Evolutionary conservation across 345 rosid genomes (phyloP).

Genomic region (Gossypium ekmanianum): DNA sequence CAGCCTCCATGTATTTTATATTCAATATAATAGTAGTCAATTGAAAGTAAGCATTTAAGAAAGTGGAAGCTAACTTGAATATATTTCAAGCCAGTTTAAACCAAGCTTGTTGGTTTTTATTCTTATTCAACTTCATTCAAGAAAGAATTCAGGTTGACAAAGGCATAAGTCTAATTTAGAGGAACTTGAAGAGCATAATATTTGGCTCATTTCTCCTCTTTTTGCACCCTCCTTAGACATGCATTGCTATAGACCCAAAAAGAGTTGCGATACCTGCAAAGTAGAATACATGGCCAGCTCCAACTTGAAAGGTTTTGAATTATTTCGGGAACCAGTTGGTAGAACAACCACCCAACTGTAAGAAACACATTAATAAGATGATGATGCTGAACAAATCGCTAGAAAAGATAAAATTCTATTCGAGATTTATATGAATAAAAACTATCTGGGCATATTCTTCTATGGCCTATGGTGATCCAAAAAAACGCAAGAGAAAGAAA

Average conservation of each 20-base stretch:
- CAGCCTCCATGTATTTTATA: not conserved
- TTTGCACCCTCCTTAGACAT: not conserved
- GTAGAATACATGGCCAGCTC: constrained; percentile 79
- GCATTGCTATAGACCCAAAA: not conserved
- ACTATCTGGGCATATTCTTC: not conserved
- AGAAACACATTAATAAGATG: constrained; percentile 9
- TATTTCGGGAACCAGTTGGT: constrained; percentile 78
- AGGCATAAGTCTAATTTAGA: not conserved
- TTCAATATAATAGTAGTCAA: not conserved
- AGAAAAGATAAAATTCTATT: not conserved
- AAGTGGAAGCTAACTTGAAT: not conserved
- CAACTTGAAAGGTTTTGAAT: constrained; percentile 69
- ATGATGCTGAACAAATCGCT: constrained; percentile 12
- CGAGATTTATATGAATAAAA: constrained; percentile 1
- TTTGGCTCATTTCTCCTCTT: not conserved
- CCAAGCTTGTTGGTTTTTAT: not conserved
- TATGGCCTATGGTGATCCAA: not conserved
- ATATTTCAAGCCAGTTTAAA: constrained; percentile 3
- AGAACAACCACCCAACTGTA: constrained; percentile 86
- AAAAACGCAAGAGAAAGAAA: not conserved
- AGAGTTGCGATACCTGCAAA: constrained; percentile 47
- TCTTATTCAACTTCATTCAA: not conserved
- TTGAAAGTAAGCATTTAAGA: not conserved
- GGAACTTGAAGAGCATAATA: not conserved
- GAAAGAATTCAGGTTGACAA: not conserved